phyloP scores from a whole-genome alignment of 83 land plant species.

The Picea abies region DNA sequence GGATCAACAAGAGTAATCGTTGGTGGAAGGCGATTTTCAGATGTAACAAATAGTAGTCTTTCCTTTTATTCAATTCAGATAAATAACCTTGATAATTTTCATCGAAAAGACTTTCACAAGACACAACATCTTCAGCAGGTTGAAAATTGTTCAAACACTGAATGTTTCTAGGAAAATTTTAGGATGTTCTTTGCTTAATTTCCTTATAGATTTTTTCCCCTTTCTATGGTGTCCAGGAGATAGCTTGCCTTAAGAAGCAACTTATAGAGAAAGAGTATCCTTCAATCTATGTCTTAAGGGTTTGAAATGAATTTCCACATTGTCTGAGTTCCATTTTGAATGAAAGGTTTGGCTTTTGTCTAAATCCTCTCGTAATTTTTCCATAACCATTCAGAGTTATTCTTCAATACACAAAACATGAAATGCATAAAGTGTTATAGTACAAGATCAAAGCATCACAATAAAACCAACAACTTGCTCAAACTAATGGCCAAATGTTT shows the following conservation, averaged over 20 bases:
- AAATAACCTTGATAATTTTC: too few species aligned
- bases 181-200: too few species aligned
- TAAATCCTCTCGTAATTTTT: too few species aligned
- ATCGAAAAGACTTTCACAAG: not conserved
- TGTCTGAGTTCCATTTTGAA: too few species aligned
- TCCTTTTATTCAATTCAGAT: not conserved
- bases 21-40: slow-evolving; percentile 4
- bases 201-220: not conserved
- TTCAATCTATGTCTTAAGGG: not conserved
- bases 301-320: not conserved
- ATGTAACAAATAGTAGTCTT: not conserved
- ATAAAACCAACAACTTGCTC: slow-evolving; percentile 1
- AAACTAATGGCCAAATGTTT: slow-evolving; percentile 13
- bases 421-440: not conserved
- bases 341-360: too few species aligned
- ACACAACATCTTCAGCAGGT: not conserved
- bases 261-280: slow-evolving; percentile 10
- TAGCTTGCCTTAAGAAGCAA: slow-evolving; percentile 3
- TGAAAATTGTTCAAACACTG: too few species aligned
- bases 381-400: not conserved
- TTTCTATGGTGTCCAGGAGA: not conserved
- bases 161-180: too few species aligned
- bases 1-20: not conserved
- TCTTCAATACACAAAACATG: slow-evolving; percentile 6
- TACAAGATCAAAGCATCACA: not conserved